Evolutionary conservation across 805 yeast genomes (phyloP).

Genomic region (Candida peoriensis): DNA sequence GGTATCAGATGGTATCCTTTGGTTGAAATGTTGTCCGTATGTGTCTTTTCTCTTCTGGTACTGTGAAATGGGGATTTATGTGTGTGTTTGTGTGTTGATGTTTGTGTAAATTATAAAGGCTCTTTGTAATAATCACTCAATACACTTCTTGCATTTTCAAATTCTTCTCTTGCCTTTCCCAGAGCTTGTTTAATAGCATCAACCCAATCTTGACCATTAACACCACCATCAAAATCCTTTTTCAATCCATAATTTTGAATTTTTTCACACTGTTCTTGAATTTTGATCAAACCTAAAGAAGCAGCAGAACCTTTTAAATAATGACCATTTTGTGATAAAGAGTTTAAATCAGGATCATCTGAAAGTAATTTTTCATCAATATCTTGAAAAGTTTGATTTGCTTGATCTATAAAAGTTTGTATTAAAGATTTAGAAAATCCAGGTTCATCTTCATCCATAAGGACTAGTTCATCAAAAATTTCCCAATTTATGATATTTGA

Average conservation of each 20-base stretch:
- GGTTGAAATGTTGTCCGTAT: too few relatives aligned
- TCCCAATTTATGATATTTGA: slow-evolving; percentile 80
- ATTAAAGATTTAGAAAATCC: slow-evolving; percentile 79
- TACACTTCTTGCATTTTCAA: slow-evolving; percentile 43
- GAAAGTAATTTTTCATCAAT: slow-evolving; percentile 47
- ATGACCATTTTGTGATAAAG: slow-evolving; percentile 78
- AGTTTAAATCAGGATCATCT: slow-evolving; percentile 36
- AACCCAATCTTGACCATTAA: slow-evolving; percentile 23
- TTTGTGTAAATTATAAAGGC: slow-evolving; percentile 12
- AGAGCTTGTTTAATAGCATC: slow-evolving; percentile 48
- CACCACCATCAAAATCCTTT: slow-evolving; percentile 27
- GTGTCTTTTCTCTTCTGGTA: too few relatives aligned
- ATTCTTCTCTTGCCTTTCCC: slow-evolving; percentile 45
- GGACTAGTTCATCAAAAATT: slow-evolving; percentile 79
- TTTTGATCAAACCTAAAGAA: slow-evolving; percentile 77
- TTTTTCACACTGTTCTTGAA: slow-evolving; percentile 85
- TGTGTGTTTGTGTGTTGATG: background rate
- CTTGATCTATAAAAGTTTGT: slow-evolving; percentile 85
- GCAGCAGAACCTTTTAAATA: slow-evolving; percentile 95
- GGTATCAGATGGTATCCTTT: too few relatives aligned
- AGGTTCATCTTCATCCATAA: slow-evolving; percentile 96
- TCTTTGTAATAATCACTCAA: slow-evolving; percentile 48
- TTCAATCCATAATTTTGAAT: slow-evolving; percentile 80
- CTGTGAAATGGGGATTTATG: too few relatives aligned
- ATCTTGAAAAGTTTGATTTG: slow-evolving; percentile 67